Base-by-base conservation (phyloP, 257 asterid genomes). In the Plantago major region DNA sequence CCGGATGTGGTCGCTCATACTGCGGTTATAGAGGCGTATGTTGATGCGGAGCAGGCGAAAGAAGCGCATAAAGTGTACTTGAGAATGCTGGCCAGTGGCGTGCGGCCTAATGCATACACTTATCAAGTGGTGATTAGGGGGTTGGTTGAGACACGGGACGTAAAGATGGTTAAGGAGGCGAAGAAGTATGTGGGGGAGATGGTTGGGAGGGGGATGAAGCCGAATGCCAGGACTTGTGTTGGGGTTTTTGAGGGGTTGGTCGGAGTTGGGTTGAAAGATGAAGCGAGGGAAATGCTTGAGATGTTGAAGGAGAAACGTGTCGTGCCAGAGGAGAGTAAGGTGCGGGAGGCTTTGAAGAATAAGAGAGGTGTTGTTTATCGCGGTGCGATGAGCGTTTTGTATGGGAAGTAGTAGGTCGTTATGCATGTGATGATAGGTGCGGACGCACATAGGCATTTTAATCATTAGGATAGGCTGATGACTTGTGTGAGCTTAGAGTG, bases 1-100 rank as follows among this genome's bases (percentile, higher is more conserved):
- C n/a, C n/a, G n/a, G 95, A 85, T 6, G 93, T 90, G 61, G 84
- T 90, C 69, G 96, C 82, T 7, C 95, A 90, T 81, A 90, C 97
- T 42, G 95, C 94, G 10, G 96, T 90, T 14, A 75, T 87, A 11
- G 97, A 90, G 78, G 95, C 96, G 5, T 90, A 90, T 58, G 85
- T 73, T 9, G 65, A 87, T 13, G 96, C 94, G 0, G 85, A 87
- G 17, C 80, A 87, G 80, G 62, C 81, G 1, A 85, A 78, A 62
- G 93, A 83, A 40, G 96, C 90, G 18, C 79, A 76, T 76, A 84
- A 71, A 58, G 87, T 76, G 55, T 87, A 68, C 59, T 47, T 83
- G 78, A 65, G 95, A 51, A 90, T 90, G 97, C 79, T 87, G 72
- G 78, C 66, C 1, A 72, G 83, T 3, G 96, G 96, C 46, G 89